Conservation (phyloP, 2,329 filamentous ascomycete genomes). For the Fusarium begoniae region DNA sequence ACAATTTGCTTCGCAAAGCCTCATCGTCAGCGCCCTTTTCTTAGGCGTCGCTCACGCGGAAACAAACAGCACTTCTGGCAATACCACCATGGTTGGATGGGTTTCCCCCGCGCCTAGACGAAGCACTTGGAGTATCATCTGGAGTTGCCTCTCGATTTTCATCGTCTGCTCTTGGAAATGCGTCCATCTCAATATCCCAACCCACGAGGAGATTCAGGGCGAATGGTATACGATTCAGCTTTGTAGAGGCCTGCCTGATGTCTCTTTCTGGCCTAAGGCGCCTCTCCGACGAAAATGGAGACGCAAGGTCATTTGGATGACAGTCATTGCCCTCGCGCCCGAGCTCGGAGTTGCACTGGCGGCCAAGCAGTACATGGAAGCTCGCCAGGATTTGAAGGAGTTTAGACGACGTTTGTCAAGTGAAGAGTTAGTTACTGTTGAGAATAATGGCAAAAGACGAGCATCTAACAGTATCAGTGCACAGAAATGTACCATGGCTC, state of each 20-base stretch:
- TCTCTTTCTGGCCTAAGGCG: accelerated
- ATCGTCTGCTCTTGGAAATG: not conserved
- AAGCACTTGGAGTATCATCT: not conserved
- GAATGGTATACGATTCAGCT: accelerated
- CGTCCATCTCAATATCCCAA: not conserved
- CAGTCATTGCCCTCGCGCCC: accelerated
- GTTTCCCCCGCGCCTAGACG: not conserved
- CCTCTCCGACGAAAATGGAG: accelerated
- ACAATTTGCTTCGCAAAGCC: accelerated
- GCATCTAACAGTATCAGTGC: too few species aligned
- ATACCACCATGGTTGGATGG: not conserved
- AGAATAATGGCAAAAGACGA: too few species aligned
- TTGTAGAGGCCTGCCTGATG: accelerated
- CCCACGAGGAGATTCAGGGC: not conserved
- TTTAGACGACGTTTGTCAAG: not conserved
- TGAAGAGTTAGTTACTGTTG: too few species aligned
- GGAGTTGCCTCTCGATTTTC: not conserved
- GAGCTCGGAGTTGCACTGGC: not conserved
- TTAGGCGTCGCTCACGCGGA: not conserved
- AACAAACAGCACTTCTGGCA: not conserved
- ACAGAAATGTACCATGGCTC: not conserved
- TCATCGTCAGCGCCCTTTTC: not conserved
- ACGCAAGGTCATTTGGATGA: not conserved
- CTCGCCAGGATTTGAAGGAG: accelerated
- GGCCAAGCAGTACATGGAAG: accelerated